Evolutionary conservation across 805 yeast genomes (phyloP).

Genomic region (Brettanomyces anomalus): DNA sequence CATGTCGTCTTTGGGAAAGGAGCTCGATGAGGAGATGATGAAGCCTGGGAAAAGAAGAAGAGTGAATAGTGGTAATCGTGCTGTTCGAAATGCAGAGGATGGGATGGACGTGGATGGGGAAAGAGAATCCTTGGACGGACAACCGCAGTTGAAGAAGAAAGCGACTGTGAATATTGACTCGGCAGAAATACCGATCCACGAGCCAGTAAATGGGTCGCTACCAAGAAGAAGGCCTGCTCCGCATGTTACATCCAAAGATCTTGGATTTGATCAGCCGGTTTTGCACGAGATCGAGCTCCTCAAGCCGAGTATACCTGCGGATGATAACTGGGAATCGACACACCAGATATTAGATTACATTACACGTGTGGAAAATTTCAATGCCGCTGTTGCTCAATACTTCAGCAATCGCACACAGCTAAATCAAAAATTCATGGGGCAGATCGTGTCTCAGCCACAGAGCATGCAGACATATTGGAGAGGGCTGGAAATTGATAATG

Average conservation of each 20-base stretch:
- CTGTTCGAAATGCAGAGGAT: not conserved
- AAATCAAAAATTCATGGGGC: slow-evolving; percentile 8
- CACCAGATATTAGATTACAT: slow-evolving; percentile 6
- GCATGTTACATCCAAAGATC: slow-evolving; percentile 10
- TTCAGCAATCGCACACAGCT: slow-evolving; percentile 9
- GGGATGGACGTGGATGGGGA: slow-evolving; percentile 1
- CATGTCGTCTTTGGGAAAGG: slow-evolving; percentile 17
- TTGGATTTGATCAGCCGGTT: slow-evolving; percentile 9
- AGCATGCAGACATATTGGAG: slow-evolving; percentile 10
- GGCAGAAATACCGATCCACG: slow-evolving; percentile 13
- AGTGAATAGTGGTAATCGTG: not conserved
- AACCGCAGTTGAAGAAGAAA: not conserved
- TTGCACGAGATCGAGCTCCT: not conserved
- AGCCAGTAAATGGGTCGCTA: slow-evolving; percentile 13
- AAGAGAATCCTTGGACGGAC: not conserved
- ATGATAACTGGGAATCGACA: not conserved
- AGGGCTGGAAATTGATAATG: slow-evolving; percentile 12
- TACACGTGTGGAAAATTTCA: slow-evolving; percentile 4
- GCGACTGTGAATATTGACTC: slow-evolving; percentile 6
- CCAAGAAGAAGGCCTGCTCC: slow-evolving; percentile 9
- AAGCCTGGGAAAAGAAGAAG: not conserved
- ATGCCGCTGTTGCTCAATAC: slow-evolving; percentile 9
- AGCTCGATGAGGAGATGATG: slow-evolving; percentile 4
- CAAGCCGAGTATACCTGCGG: not conserved
- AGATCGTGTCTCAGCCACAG: slow-evolving; percentile 5